Base-by-base conservation (phyloP, 441 rosid species). In the Sinapis alba region DNA sequence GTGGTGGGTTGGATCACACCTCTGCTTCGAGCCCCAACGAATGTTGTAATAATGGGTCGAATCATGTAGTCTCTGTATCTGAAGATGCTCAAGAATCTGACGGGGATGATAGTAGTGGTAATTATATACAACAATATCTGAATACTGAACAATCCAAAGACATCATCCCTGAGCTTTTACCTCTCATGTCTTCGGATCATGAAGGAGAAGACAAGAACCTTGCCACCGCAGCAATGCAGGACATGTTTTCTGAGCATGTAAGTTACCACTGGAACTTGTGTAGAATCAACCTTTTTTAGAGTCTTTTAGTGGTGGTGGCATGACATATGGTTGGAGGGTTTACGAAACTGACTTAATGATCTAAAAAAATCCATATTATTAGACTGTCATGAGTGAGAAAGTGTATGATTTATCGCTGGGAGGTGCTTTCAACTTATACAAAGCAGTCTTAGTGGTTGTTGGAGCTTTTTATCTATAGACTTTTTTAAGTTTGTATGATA, bases 181-280 rank as follows among this genome's bases (percentile, higher is more conserved):
- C 79, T 65, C 79, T 83, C 1, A 5, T 62, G 75, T 50, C 65
- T 18, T 56, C 67, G 56, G 58, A 58, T 47, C 66, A 72, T 67
- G 78, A 75, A 28, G 76, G 78, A 20, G 81, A 84, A 26, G 83
- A 77, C 7, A 84, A 80, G 54, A 85, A 74, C 38, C 79, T 73
- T 64, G 86, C 79, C n/a, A n/a, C n/a, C n/a, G n/a, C n/a, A n/a
- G n/a, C n/a, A n/a, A n/a, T n/a, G 78, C 77, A 47, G 50, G 65
- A 34, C 47, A 72, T 86, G 62, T 83, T 81, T 74, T 75, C 81
- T 7, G 86, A 82, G 32, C 80, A 69, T 36, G 94, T 87, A 80
- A 85, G 89, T 74, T 43, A 12, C 28, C 67, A 41, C 26, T 69
- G 27, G 2, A 4, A 24, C 38, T 9, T 8, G n/a, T 36, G 19